Evolutionary conservation across 768 basidiomycete species (phyloP), one percentile per base, ranked within the genome.

Genomic region (Tubosaeta sp.): DNA sequence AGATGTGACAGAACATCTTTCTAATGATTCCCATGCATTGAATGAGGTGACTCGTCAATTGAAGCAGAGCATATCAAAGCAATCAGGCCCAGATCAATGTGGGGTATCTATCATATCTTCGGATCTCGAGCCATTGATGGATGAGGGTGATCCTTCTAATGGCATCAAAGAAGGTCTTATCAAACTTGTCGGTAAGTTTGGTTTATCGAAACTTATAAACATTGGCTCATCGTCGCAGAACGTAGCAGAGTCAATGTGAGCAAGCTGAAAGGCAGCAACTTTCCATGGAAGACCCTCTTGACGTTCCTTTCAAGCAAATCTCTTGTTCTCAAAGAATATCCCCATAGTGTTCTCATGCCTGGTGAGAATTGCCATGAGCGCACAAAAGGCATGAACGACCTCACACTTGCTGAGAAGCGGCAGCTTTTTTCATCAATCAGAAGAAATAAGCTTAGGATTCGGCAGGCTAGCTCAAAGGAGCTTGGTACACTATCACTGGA

Each of bases 211-310:
- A 32, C 31, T 32, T 14, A 14, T 8, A 32, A 32, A 32, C 14
- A 11, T 11, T 12, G 31, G 31, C 14, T 32, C 31, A 32, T 12
- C 12, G 31, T 32, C 31, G 11, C 14, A 32, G 31, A 32, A 32
- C 4, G 22, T 14, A 34, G 31, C 11, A 14, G 34, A 16, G 45
- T 46, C 11, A 24, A 46, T 16, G 16, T 14, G 2, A 27, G 14
- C 11, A 35, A 35, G 25, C 32, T 46, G 24, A 16, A 7, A 8
- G 45, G 47, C 7, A 10, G 3, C 8, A 48, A 48, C 38, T 48
- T 48, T 40, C 47, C 38, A 29, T 48, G 47, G 47, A 48, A 48
- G 27, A 40, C 27, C 2, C 47, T 48, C 11, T n/a, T 48, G 10
- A 4, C 29, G 4, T 39, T 48, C 36, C 19, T 48, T 6, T 18